Evolutionary conservation across 179 eudicot genomes (phyloP).

Genomic region (Camellia oleifera): DNA sequence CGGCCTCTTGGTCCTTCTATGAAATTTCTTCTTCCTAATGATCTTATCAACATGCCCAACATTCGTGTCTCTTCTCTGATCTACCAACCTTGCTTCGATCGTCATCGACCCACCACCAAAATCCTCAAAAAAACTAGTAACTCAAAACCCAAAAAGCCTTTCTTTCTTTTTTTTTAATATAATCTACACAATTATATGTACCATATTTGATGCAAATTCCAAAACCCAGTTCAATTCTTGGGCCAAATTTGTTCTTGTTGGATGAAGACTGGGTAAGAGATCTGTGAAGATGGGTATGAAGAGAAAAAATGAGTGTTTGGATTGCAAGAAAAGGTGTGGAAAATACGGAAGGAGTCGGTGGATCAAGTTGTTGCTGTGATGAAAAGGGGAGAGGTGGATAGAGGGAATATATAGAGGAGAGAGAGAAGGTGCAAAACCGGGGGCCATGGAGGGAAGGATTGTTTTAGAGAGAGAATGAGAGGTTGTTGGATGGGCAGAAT

Average conservation of each 20-base stretch:
- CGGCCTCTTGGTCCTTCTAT: conserved; percentile 23
- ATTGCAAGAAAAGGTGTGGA: no score
- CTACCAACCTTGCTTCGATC: conserved; percentile 38
- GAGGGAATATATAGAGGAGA: conserved; percentile 1
- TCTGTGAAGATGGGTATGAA: not conserved
- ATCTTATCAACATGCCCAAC: conserved; percentile 28
- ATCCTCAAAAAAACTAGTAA: not conserved
- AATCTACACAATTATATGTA: not conserved
- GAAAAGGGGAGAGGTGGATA: not conserved
- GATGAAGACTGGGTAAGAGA: not conserved
- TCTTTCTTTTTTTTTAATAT: no score
- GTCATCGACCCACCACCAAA: conserved; percentile 17
- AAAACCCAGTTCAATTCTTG: not conserved
- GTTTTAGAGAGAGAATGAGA: conserved; percentile 8
- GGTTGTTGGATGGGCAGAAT: not conserved
- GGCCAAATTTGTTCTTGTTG: not conserved
- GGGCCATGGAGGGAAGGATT: conserved; percentile 39
- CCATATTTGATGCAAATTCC: not conserved
- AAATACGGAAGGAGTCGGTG: not conserved
- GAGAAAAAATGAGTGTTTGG: not conserved
- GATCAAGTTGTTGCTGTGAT: not conserved
- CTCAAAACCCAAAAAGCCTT: no score
- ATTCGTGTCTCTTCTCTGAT: conserved; percentile 23
- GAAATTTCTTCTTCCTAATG: conserved; percentile 37
- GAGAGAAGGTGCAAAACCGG: conserved; percentile 32